Base-by-base conservation (phyloP, 176 grass and related monocot species). In the Oryza glaberrima region DNA sequence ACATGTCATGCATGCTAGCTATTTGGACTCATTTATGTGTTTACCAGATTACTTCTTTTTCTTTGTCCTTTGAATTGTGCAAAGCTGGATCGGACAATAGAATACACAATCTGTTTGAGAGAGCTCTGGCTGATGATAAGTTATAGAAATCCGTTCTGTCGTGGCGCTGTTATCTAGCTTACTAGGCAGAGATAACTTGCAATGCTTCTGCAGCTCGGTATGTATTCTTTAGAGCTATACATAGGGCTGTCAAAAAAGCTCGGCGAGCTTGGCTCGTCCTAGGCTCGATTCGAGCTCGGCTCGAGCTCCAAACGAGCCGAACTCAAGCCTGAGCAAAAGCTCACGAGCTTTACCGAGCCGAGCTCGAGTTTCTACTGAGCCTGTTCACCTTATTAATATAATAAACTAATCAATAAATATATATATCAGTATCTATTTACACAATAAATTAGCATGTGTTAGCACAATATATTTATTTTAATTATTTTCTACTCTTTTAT, bases 151-250 rank as follows among this genome's bases (percentile, higher is more conserved):
- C 96, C 47, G 93, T 98, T 67, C 66, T 98, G 46, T 79, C 95
- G 40, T 98, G 96, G 96, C 91, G 91, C 38, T 92, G 85, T 81
- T 98, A 95, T 87, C 89, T 98, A 84, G 85, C 87, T 72, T 98
- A 95, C 70, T 91, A 94, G 81, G 78, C 78, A 36, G 89, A 94
- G 60, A 84, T 95, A 69, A 60, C 86, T 67, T 88, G 86, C 83
- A 89, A 95, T 90, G 83, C 77, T 75, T 89, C 87, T 81, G 86
- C 88, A 35, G 93, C 96, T 70, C 89, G 90, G 28, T 86, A 90
- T 73, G 90, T 95, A 40, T 95, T 98, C 75, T 98, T 95, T 82
- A 95, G 96, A 92, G 96, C 96, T 75, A 98, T 98, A 92, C 96
- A 98, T 87, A 25, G 23, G 25, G 25, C 25, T 26, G 1, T 26